These are phyloP conservation scores for Talaromyces marneffei DNA, from an alignment of 2,329 filamentous ascomycete genomes.

Conservation along the genomic window DNA sequence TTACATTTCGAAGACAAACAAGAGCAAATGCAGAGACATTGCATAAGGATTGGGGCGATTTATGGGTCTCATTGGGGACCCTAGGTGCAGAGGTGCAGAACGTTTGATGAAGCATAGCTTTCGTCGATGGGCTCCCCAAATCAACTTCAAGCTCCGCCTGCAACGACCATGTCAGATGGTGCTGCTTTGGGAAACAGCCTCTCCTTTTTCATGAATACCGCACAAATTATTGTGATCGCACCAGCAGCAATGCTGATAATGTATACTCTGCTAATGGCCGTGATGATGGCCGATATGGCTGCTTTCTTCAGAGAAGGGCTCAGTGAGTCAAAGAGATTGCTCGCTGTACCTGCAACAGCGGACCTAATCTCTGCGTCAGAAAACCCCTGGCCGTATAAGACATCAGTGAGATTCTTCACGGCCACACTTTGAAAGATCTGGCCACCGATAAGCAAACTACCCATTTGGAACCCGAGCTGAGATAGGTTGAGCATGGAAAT, in stretches of 20 bases:
- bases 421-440: slow-evolving; percentile 2
- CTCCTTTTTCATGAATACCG: not conserved
- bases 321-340: not conserved
- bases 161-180: not conserved
- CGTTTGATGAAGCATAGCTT: not conserved
- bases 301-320: not conserved
- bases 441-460: not conserved
- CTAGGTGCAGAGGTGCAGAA: no score
- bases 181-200: not conserved
- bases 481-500: slow-evolving; percentile 4
- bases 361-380: not conserved
- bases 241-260: not conserved
- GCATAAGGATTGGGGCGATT: no score
- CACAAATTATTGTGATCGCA: not conserved
- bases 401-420: not conserved
- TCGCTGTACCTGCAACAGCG: slow-evolving; percentile 2
- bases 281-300: not conserved
- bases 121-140: not conserved
- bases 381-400: not conserved
- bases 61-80: no score
- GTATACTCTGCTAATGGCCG: not conserved
- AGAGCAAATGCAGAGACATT: no score
- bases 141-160: not conserved
- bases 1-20: no score
- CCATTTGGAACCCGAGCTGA: not conserved